Evolutionary conservation across 805 yeast genomes (phyloP).

Genomic region (Wickerhamiella shivajii): DNA sequence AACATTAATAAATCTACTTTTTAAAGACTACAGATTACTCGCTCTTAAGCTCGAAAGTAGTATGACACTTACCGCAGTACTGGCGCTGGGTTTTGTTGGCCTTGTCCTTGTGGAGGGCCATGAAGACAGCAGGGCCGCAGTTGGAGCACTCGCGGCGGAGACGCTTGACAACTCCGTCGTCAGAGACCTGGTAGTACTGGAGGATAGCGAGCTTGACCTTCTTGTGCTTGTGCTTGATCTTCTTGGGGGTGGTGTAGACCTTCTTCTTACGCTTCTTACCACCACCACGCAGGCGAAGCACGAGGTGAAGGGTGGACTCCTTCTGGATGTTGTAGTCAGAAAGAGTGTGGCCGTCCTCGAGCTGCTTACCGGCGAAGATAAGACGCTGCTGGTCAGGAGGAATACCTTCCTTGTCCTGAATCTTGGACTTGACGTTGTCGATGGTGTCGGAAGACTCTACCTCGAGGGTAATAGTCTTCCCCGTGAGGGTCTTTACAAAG

Average conservation of each 20-base stretch:
- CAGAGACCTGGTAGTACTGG: slow-evolving; percentile 98
- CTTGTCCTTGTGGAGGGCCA: slow-evolving; percentile 90
- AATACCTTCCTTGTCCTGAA: slow-evolving; percentile 94
- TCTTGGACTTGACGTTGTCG: slow-evolving; percentile 92
- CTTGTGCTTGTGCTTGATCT: slow-evolving; percentile 99
- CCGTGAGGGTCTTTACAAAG: slow-evolving; percentile 98
- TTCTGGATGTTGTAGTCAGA: slow-evolving; percentile 97
- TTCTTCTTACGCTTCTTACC: slow-evolving; percentile 99
- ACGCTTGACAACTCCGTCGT: slow-evolving; percentile 96
- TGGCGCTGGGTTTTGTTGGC: slow-evolving; percentile 95
- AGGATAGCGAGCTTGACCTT: slow-evolving; percentile 98
- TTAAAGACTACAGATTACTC: slow-evolving; percentile 11
- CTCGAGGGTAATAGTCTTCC: slow-evolving; percentile 96
- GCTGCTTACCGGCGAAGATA: slow-evolving; percentile 95
- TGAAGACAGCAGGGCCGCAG: slow-evolving; percentile 99
- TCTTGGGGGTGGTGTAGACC: slow-evolving; percentile 99
- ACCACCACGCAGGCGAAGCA: slow-evolving; percentile 96
- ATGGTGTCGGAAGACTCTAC: slow-evolving; percentile 96
- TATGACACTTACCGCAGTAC: slow-evolving; percentile 99
- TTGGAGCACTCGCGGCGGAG: slow-evolving; percentile 96
- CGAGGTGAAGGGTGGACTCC: slow-evolving; percentile 93
- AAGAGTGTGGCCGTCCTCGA: slow-evolving; percentile 84
- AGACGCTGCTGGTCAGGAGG: slow-evolving; percentile 97
- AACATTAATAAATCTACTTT: too few relatives aligned
- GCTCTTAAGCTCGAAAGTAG: slow-evolving; percentile 51